A percentile compares a stretch with the other conserved stretches of the same genome.
These are phyloP conservation scores for Graphium sp. DNA, from an alignment of 2,329 filamentous ascomycete genomes.

Conservation along the genomic window DNA sequence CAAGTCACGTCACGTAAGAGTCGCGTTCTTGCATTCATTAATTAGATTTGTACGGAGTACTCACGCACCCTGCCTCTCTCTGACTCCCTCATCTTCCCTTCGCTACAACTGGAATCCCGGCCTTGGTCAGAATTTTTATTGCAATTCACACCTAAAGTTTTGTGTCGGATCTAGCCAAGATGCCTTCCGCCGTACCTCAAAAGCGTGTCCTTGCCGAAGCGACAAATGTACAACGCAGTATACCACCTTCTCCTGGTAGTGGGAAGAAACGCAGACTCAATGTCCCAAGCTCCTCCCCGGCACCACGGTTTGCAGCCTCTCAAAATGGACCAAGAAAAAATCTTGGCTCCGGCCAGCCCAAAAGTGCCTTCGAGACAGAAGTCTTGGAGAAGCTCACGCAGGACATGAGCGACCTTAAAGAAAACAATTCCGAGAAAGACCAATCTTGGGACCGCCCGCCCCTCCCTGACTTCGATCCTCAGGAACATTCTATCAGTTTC, in stretches of 20 bases:
- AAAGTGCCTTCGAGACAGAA: conserved; percentile 86
- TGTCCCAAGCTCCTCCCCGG: conserved; percentile 33
- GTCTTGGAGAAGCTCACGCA: conserved; percentile 93
- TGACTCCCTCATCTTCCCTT: conserved; percentile 3
- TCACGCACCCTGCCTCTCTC: background rate
- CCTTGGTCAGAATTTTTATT: background rate
- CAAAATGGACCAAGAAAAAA: conserved; percentile 45
- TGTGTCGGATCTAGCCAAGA: conserved; percentile 10
- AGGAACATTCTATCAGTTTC: conserved; percentile 61
- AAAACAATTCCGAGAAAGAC: conserved; percentile 80
- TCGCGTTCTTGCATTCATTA: conserved; percentile 13
- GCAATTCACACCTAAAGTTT: background rate
- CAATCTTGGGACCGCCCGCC: conserved; percentile 68
- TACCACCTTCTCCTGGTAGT: conserved; percentile 34
- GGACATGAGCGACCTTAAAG: conserved; percentile 72
- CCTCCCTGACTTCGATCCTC: conserved; percentile 31
- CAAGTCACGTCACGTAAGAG: conserved; percentile 18
- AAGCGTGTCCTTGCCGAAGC: conserved; percentile 59
- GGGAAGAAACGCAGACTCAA: conserved; percentile 79
- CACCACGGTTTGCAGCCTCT: conserved; percentile 40
- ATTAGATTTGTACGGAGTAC: background rate
- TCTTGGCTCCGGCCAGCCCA: conserved; percentile 58
- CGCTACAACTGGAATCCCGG: conserved; percentile 1
- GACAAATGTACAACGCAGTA: conserved; percentile 46
- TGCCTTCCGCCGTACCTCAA: conserved; percentile 41